Conservation (phyloP, 2,329 filamentous ascomycete species). For the Cladophialophora chaetospira region DNA sequence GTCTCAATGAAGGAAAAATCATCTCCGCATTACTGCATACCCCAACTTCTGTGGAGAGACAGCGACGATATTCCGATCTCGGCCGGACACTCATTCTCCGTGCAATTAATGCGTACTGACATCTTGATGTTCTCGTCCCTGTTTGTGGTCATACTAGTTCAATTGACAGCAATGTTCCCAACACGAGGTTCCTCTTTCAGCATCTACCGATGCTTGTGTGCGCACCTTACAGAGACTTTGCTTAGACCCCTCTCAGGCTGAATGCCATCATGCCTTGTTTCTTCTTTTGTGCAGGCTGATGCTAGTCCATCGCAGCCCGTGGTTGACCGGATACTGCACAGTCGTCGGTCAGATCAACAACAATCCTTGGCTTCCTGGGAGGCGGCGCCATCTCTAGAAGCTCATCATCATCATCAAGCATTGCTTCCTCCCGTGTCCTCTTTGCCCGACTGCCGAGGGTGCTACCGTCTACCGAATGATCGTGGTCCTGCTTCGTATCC, state of each 20-base stretch:
- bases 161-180: no score
- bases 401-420: slow-evolving; percentile 14
- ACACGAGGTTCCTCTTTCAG: no score
- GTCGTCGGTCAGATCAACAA: slow-evolving; percentile 22
- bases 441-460: background rate
- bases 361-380: background rate
- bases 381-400: slow-evolving; percentile 6
- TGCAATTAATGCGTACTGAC: background rate
- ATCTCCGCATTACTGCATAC: slow-evolving; percentile 11
- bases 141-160: background rate
- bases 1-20: background rate
- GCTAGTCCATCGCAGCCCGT: no score
- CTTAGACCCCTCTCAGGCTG: no score
- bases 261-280: no score
- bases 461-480: background rate
- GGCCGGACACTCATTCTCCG: background rate
- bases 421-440: background rate
- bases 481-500: background rate
- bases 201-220: no score
- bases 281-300: no score
- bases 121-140: background rate
- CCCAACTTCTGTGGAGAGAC: slow-evolving; percentile 5
- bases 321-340: background rate
- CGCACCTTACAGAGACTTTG: no score
- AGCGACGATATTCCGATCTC: slow-evolving; percentile 1